phyloP scores from a whole-genome alignment of 768 basidiomycete genomes.

The Mrakia blollopis region DNA sequence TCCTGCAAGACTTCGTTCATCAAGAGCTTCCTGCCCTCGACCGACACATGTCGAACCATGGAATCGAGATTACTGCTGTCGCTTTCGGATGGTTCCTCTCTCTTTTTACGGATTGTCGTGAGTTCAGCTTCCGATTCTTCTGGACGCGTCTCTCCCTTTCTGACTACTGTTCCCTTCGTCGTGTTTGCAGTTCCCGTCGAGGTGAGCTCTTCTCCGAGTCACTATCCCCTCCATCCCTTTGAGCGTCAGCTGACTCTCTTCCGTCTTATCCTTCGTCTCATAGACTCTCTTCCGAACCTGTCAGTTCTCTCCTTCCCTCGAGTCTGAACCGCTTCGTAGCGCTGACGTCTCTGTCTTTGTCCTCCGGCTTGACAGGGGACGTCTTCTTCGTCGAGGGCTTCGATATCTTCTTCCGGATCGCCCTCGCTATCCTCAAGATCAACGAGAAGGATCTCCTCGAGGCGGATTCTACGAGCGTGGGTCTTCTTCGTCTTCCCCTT shows the following conservation, averaged over 20 bases:
- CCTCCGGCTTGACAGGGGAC: constrained; percentile 15
- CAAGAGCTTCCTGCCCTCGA: constrained; percentile 67
- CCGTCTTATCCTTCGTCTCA: neutral
- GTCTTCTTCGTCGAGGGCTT: constrained; percentile 88
- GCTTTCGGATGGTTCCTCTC: constrained; percentile 99
- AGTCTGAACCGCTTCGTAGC: neutral
- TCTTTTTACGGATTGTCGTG: constrained; percentile 80
- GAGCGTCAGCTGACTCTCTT: neutral
- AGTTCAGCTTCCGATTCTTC: neutral
- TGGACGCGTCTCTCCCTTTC: neutral
- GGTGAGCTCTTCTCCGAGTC: constrained; percentile 50
- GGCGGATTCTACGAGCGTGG: constrained; percentile 64
- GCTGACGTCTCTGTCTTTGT: neutral
- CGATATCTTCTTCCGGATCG: constrained; percentile 84
- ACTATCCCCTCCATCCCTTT: neutral
- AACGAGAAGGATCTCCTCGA: constrained; percentile 78
- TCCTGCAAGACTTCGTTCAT: constrained; percentile 79
- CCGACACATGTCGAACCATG: constrained; percentile 67
- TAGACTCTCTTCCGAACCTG: constrained; percentile 92
- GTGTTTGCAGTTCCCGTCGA: constrained; percentile 64
- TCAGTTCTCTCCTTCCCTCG: neutral
- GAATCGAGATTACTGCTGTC: constrained; percentile 85
- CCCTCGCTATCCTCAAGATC: constrained; percentile 74
- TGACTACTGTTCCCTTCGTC: too few species aligned
- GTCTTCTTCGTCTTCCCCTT: neutral